Evolutionary conservation across 768 basidiomycete genomes (phyloP).

Genomic region (Roridomyces roridus): DNA sequence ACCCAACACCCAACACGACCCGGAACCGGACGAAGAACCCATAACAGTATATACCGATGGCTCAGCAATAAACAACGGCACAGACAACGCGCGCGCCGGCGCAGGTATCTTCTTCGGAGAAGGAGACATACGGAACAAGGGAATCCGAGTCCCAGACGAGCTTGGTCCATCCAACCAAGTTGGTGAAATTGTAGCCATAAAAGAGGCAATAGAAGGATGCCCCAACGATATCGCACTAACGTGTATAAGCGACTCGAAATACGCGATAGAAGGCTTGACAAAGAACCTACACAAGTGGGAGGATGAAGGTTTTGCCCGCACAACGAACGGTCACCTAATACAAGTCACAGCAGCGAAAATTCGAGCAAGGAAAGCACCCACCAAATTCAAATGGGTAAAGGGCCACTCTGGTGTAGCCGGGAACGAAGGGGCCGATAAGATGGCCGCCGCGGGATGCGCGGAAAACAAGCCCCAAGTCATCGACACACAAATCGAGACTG

Average conservation of each 20-base stretch:
- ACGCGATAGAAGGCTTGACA: neutral
- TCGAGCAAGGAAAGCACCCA: conserved; percentile 15
- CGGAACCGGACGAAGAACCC: neutral
- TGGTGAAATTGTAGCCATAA: conserved; percentile 2
- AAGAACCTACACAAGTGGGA: neutral
- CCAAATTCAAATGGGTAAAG: conserved; percentile 32
- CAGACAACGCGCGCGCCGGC: neutral
- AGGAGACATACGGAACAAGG: neutral
- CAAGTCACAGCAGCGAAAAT: conserved; percentile 1
- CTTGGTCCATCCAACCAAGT: conserved; percentile 9
- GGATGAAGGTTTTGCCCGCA: neutral
- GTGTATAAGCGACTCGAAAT: neutral
- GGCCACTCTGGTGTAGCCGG: conserved; percentile 26
- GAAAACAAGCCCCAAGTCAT: too few species aligned
- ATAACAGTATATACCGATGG: conserved; percentile 19
- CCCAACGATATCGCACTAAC: neutral
- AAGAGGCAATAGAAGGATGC: neutral
- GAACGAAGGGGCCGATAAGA: conserved; percentile 32
- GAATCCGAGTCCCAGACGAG: neutral
- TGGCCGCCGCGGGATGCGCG: neutral
- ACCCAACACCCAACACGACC: neutral
- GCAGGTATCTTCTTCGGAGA: conserved; percentile 3
- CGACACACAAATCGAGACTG: too few species aligned
- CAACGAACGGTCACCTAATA: neutral
- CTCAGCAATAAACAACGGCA: conserved; percentile 13